Evolutionary conservation across 179 eudicot species (phyloP), one percentile per base, ranked within the genome.

Genomic region (Monotropa hypopitys): DNA sequence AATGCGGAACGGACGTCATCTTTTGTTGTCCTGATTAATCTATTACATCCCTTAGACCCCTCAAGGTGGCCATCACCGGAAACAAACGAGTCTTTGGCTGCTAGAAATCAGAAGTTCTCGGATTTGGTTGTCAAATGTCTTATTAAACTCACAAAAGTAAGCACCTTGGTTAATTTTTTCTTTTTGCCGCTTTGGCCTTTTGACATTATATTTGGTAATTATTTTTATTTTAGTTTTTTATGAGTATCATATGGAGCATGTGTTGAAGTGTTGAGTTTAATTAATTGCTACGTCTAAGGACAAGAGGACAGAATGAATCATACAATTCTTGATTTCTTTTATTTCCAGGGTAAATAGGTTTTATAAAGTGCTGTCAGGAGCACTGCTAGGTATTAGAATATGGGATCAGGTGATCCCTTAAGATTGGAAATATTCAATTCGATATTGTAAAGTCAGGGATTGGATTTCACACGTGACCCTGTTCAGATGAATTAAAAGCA

Each of bases 71-170:
- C 98, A 32, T 87, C 92, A 53, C 93, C 97, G 30, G 86, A 92
- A 78, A 80, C 89, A 75, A 88, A 86, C 78, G 99, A 96, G 83
- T 84, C 97, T 46, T 70, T 91, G 69, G 80, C 84, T 51, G 79
- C 84, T 13, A 81, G 99, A 82, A 96, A 93, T 79, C 97, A 89
- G 84, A 96, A 96, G 79, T 96, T 96, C 84, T 91, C 98, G 38
- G 99, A 96, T 86, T 87, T 96, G 75, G 98, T 93, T 51, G 99
- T 96, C 43, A 96, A 93, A 77, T 96, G 99, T 88, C 83, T 96
- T 43, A 96, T 96, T 70, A 96, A 96, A 81, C 89, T 96, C 66
- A 93, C 99, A 0, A 96, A 96, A 93, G 99, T 96, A 74, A 73
- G 83, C 49, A 47, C 53, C 45, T 63, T 49, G 73, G 32, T 51